Evolutionary conservation across 441 rosid genomes (phyloP).

Genomic region (Bruguiera hainesii): DNA sequence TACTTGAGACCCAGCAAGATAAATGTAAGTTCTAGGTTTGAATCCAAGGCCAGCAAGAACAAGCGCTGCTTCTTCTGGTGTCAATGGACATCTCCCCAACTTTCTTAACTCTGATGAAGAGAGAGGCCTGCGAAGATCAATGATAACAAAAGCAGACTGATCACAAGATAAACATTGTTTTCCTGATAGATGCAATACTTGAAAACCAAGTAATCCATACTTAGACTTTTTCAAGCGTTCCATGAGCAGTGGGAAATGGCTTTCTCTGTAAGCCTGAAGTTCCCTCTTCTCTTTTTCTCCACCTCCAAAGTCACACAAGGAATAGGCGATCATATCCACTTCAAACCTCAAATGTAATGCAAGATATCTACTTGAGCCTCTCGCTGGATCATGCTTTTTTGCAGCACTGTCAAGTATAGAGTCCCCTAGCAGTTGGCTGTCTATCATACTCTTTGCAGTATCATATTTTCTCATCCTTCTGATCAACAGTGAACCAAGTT

Average conservation of each 20-base stretch:
- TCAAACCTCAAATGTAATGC: slow-evolving; percentile 93
- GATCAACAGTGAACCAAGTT: slow-evolving; percentile 57
- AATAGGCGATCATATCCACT: slow-evolving; percentile 95
- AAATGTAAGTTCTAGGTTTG: slow-evolving; percentile 60
- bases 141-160: slow-evolving; percentile 2
- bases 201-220: slow-evolving; percentile 34
- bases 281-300: slow-evolving; percentile 66
- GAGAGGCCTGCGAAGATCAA: slow-evolving; percentile 39
- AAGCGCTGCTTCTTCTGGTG: slow-evolving; percentile 92
- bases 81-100: slow-evolving; percentile 82
- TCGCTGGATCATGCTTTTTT: slow-evolving; percentile 24
- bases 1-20: slow-evolving; percentile 74
- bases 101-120: slow-evolving; percentile 62
- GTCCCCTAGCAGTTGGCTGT: slow-evolving; percentile 66
- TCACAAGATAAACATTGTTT: not conserved
- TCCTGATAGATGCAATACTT: not conserved
- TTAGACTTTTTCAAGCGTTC: slow-evolving; percentile 51
- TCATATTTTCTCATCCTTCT: slow-evolving; percentile 65
- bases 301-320: slow-evolving; percentile 87
- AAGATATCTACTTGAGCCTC: slow-evolving; percentile 50
- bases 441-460: slow-evolving; percentile 39
- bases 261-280: slow-evolving; percentile 75
- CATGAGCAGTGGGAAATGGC: slow-evolving; percentile 77
- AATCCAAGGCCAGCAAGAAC: slow-evolving; percentile 86
- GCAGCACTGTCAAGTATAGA: slow-evolving; percentile 29